phyloP scores from a whole-genome alignment of 495 filamentous ascomycete genomes.

The Tuber borchii region DNA sequence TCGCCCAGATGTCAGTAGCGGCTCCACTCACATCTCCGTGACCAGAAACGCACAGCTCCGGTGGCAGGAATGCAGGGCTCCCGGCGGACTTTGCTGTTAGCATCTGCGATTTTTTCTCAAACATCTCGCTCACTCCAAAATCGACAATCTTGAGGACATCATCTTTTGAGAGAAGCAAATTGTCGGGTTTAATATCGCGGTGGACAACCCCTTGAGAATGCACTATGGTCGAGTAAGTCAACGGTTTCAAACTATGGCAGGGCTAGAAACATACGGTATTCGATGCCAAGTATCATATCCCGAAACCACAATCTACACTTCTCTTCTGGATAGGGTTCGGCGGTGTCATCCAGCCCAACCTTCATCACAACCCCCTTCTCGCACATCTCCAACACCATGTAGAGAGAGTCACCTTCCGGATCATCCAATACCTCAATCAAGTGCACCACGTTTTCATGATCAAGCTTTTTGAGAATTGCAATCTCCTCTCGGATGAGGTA shows the following conservation, averaged over 20 bases:
- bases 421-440: conserved; percentile 93
- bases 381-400: conserved; percentile 99
- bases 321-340: conserved; percentile 78
- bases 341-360: conserved; percentile 74
- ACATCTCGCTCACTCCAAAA: conserved; percentile 98
- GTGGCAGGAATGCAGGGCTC: conserved; percentile 89
- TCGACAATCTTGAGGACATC: conserved; percentile 94
- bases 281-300: conserved; percentile 90
- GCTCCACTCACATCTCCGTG: conserved; percentile 84
- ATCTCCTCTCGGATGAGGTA: conserved; percentile 93
- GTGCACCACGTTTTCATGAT: conserved; percentile 87
- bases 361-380: conserved; percentile 98
- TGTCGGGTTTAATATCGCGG: conserved; percentile 97
- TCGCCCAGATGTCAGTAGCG: conserved; percentile 95
- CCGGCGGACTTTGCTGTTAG: conserved; percentile 88
- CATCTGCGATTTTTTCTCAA: conserved; percentile 84
- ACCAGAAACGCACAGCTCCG: conserved; percentile 80
- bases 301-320: conserved; percentile 85
- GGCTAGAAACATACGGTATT: conserved; percentile 61
- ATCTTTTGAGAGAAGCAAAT: conserved; percentile 80
- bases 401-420: conserved; percentile 87
- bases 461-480: conserved; percentile 97
- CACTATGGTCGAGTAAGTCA: conserved; percentile 47
- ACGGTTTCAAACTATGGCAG: not conserved
- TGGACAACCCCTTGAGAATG: conserved; percentile 94